Evolutionary conservation across 2,329 filamentous ascomycete species (phyloP).

Genomic region (Xylaria sp.): DNA sequence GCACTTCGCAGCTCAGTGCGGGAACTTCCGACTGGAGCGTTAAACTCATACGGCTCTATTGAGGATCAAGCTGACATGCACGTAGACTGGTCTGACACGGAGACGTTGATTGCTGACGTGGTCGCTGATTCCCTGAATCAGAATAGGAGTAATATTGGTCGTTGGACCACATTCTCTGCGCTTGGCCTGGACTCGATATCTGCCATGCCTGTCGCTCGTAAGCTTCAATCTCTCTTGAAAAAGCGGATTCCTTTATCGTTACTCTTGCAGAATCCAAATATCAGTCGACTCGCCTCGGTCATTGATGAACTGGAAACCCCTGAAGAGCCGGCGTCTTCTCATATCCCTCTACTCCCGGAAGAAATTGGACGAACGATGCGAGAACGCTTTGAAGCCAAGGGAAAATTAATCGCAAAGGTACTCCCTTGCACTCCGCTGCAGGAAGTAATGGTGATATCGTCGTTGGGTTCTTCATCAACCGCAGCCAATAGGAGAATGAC

Average conservation of each 20-base stretch:
- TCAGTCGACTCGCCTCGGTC: conserved; percentile 67
- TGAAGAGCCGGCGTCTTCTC: background rate
- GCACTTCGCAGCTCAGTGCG: conserved; percentile 62
- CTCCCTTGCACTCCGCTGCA: conserved; percentile 89
- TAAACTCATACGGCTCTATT: conserved; percentile 53
- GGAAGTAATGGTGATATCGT: conserved; percentile 82
- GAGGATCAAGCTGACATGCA: conserved; percentile 50
- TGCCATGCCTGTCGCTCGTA: conserved; percentile 75
- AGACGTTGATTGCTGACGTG: conserved; percentile 65
- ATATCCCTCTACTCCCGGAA: conserved; percentile 37
- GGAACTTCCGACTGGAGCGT: conserved; percentile 56
- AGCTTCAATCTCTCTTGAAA: conserved; percentile 60
- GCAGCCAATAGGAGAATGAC: conserved; percentile 53
- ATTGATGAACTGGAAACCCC: conserved; percentile 36
- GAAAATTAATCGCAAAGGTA: conserved; percentile 62
- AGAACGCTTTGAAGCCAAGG: conserved; percentile 49
- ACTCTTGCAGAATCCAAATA: conserved; percentile 74
- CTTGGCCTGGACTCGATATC: conserved; percentile 86
- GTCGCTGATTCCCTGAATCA: conserved; percentile 64
- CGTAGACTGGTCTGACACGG: conserved; percentile 63
- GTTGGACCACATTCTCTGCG: conserved; percentile 78
- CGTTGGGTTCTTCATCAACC: conserved; percentile 38
- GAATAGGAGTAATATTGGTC: conserved; percentile 60
- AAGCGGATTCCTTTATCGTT: conserved; percentile 71
- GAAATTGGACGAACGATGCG: conserved; percentile 49